Base-by-base conservation (phyloP, 306 rosid species). In the Citrullus mucosospermus region DNA sequence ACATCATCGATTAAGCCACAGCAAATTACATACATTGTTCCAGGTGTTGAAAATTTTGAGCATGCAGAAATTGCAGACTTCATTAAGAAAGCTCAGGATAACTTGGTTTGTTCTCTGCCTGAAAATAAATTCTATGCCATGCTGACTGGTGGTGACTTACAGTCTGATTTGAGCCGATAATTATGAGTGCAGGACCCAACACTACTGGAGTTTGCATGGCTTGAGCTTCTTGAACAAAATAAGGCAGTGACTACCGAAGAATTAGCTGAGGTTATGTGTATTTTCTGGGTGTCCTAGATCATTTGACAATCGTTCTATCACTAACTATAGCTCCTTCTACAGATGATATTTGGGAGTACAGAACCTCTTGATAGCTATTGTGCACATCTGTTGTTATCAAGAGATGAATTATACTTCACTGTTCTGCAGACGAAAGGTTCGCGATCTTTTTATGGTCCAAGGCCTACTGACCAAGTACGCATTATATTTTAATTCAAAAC, bases 181-280 rank as follows among this genome's bases (percentile, higher is more conserved):
- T 72, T 66, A 51, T 60, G 70, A 82, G 84, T 84, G 78, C 89
- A 96, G 99, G 99, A 96, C 83, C 87, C 85, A 8, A 78, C 93
- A 20, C 84, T 96, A 38, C 93, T 96, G 80, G 99, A 91, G 82
- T 92, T 91, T 80, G 98, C 99, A 85, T 96, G 99, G 99, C 85
- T 83, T 87, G 99, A 96, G 83, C 96, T 96, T 82, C 88, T 91
- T 20, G 99, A 92, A 80, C 86, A 91, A 83, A 90, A 96, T 81
- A 90, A 88, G 84, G 79, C 90, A 17, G 93, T 92, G 82, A 91
- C 91, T 22, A 83, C 89, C 55, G 97, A 91, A 81, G 98, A 92
- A 85, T 81, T 92, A 84, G 92, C 99, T 28, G 91, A 92, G 98
- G 99, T 96, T 85, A 48, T 25, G 11, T 75, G 11, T 75, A 65